These are phyloP conservation scores for Plasmodium ovale DNA, from an alignment of 169 alveolate genomes.

Conservation along the genomic window DNA sequence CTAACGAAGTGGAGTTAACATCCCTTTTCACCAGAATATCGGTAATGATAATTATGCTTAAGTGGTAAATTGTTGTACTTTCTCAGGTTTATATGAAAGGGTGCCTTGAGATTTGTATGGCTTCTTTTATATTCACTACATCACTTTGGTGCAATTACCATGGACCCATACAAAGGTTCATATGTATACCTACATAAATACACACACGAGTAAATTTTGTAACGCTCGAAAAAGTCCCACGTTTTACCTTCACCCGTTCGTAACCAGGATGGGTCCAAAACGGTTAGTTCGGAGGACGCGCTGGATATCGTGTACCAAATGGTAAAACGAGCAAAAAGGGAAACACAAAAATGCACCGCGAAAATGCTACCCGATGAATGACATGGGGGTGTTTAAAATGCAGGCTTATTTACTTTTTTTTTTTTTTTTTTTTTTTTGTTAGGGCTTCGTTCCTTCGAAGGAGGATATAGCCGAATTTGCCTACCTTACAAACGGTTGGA, in stretches of 20 bases:
- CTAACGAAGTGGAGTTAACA: constrained; percentile 41
- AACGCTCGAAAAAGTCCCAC: background rate
- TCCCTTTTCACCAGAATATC: constrained; percentile 67
- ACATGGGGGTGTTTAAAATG: background rate
- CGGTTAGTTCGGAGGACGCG: constrained; percentile 18
- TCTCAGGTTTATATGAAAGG: no score
- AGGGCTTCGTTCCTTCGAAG: constrained; percentile 70
- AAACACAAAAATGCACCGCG: no score
- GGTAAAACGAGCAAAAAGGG: constrained; percentile 4
- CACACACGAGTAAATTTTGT: background rate
- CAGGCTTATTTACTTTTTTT: constrained; percentile 5
- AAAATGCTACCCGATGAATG: no score
- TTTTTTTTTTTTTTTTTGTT: no score
- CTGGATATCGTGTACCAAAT: constrained; percentile 39
- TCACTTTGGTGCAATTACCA: background rate
- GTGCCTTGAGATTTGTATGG: no score
- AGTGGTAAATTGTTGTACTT: no score
- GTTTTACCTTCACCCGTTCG: background rate
- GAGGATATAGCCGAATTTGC: constrained; percentile 60
- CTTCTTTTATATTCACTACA: no score
- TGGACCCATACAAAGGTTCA: background rate
- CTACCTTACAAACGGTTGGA: constrained; percentile 37
- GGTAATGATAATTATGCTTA: constrained; percentile 28
- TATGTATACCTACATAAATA: background rate
- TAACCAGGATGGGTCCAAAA: constrained; percentile 57